Percentiles rank a stretch among this genome's conserved stretches.
phyloP scores from a whole-genome alignment of 176 grass and related monocot genomes.

The Aegilops longissima region DNA sequence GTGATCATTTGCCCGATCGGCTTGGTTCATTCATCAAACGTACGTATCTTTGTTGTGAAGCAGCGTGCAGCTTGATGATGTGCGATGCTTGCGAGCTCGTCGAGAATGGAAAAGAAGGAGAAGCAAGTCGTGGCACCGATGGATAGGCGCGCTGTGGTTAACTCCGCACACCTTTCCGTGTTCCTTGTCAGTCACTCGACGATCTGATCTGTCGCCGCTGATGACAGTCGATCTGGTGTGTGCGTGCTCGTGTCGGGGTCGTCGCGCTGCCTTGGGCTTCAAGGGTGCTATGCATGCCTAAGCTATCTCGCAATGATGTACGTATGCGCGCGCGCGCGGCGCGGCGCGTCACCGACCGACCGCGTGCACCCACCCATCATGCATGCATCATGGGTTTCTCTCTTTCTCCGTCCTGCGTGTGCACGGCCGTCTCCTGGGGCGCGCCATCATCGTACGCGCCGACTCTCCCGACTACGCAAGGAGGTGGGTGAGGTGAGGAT shows the following conservation, averaged over 20 bases:
- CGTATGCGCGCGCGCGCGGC: too few relatives aligned
- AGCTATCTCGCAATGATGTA: not conserved
- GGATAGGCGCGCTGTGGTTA: not conserved
- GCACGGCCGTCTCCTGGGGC: too few relatives aligned
- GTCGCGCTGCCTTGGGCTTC: not conserved
- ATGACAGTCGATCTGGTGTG: not conserved
- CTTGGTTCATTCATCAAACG: not conserved
- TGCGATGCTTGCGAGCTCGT: not conserved
- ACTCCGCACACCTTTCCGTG: not conserved
- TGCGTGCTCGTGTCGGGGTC: too few relatives aligned
- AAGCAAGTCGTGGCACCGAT: not conserved
- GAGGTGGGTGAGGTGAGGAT: too few relatives aligned
- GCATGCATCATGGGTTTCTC: too few relatives aligned
- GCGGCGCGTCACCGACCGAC: too few relatives aligned
- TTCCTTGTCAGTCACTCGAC: not conserved
- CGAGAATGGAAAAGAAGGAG: too few relatives aligned
- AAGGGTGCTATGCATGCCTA: not conserved
- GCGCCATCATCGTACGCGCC: too few relatives aligned
- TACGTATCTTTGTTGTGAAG: slow-evolving; percentile 34
- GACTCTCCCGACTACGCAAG: too few relatives aligned
- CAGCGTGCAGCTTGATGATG: slow-evolving; percentile 35
- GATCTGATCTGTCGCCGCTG: not conserved
- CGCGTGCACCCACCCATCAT: too few relatives aligned
- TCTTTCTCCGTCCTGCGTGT: too few relatives aligned
- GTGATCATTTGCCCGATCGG: not conserved